These are phyloP conservation scores for Boletus rubroflammeus DNA, from an alignment of 768 basidiomycete species.

Conservation along the genomic window DNA sequence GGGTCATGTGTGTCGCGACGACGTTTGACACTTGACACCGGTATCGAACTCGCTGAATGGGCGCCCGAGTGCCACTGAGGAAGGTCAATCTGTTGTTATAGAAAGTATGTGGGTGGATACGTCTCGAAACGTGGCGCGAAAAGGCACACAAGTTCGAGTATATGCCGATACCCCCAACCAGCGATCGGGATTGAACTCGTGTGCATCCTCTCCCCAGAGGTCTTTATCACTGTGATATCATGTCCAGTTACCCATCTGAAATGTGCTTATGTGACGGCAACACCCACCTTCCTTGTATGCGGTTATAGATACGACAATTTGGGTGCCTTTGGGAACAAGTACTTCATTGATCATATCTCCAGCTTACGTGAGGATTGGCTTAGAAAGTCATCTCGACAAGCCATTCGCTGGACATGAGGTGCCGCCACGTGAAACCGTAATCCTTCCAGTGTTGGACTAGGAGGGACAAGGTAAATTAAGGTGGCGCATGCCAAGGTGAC, in stretches of 20 bases:
- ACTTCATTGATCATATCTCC: constrained; percentile 43
- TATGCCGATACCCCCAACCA: constrained; percentile 16
- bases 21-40: not conserved
- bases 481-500: constrained; percentile 13
- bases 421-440: constrained; percentile 45
- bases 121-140: not conserved
- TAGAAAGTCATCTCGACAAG: constrained; percentile 53
- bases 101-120: not conserved
- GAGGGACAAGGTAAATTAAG: not conserved
- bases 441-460: constrained; percentile 34
- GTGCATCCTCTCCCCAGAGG: constrained; percentile 28
- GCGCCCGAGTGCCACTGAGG: constrained; percentile 11
- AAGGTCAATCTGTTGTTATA: constrained; percentile 16
- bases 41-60: not conserved
- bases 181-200: constrained; percentile 17
- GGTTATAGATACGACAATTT: constrained; percentile 47
- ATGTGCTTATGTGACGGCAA: not conserved
- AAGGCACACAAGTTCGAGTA: constrained; percentile 10
- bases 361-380: constrained; percentile 42
- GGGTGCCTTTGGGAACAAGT: constrained; percentile 47
- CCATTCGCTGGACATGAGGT: constrained; percentile 47
- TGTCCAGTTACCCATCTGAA: not conserved
- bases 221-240: constrained; percentile 10
- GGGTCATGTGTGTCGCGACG: not conserved
- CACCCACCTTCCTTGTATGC: constrained; percentile 43